Evolutionary conservation across 495 filamentous ascomycete genomes (phyloP), one percentile per base, ranked within the genome.

Genomic region (Elaphomyces granulatus): DNA sequence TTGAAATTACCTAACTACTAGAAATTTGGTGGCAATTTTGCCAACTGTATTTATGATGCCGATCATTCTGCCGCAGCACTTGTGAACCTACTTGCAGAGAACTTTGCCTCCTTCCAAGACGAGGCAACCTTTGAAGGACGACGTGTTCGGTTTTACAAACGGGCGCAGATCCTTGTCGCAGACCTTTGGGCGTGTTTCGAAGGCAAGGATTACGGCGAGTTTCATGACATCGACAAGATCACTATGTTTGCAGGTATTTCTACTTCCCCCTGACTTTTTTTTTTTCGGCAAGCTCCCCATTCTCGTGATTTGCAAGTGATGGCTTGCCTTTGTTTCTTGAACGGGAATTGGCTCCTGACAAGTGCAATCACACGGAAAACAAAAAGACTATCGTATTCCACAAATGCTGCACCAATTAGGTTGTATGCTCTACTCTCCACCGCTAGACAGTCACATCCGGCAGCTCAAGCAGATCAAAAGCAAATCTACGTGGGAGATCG

Each of bases 171-270:
- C 40, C 70, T 95, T 10, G 84, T 92, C 14, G 92, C 92, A 32
- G 90, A 99, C 51, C 52, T 94, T 2, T 96, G 88, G 88, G 88
- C 87, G 8, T 88, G 84, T 43, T 94, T 95, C 50, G 74, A 90
- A 35, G 85, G 83, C 21, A 66, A 80, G 44, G 60, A 70, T 16
- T 87, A 77, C 45, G 90, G 90, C 10, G 59, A 68, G n/a, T 99
- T 99, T 51, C 50, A 77, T 19, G 92, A 99, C 49, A 93, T 99
- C 38, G 76, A 86, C 52, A 81, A 83, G 47, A 81, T 99, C 52
- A 99, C 92, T 44, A 95, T 95, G 83, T 99, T 96, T 61, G 87
- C 90, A 42, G 73, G 72, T 75, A 20, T 10, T 19, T 45, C 14
- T 32, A 19, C 4, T 14, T 20, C 17, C 6, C 20, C 6, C 21